Evolutionary conservation across 2,329 filamentous ascomycete species (phyloP), one percentile per base, ranked within the genome.

Genomic region (Orbilia blumenaviensis): DNA sequence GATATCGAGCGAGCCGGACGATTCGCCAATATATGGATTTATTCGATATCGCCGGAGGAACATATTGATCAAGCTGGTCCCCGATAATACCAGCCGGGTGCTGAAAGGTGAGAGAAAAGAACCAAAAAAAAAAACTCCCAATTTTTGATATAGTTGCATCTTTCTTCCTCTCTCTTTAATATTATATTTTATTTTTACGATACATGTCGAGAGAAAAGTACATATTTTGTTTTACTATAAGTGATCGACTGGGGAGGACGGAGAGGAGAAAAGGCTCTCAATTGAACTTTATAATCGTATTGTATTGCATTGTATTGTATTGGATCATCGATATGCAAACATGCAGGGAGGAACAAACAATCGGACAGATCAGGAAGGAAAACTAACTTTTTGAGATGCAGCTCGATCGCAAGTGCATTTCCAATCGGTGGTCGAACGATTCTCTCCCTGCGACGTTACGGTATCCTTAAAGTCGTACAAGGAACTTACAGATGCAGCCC

Each of bases 1-100:
- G 68, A 90, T 98, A 79, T 88, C 90, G 73, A 86, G 88, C 78
- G 96, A 96, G 82, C 88, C 92, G 68, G 94, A 97, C 78, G 88
- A 89, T 66, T 95, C 93, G 78, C 95, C 95, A 21, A 85, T 99
- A 54, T 99, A 96, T 81, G 95, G 95, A 63, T 93, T 97, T 82
- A 85, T 99, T 79, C 90, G 92, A 80, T 98, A 97, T 83, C 88
- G 94, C 68, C 89, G 94, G 81, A 89, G 93, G 82, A 97, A 93
- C 83, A 91, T 98, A 56, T 84, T 99, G 75, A 88, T 99, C 83
- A 97, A 95, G 84, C 97, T 95, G 82, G 87, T 97, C 77, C 95
- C 94, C 0, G 92, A 96, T 75, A 92, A 90, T 74, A 94, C 94
- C 79, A 98, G 95, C 78, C 89, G 95, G 80, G 86, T 99, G 66